Evolutionary conservation across 192 early-diverging fungal species (phyloP), one percentile per base, ranked within the genome.

Genomic region (Helicostylum pulchrum): DNA sequence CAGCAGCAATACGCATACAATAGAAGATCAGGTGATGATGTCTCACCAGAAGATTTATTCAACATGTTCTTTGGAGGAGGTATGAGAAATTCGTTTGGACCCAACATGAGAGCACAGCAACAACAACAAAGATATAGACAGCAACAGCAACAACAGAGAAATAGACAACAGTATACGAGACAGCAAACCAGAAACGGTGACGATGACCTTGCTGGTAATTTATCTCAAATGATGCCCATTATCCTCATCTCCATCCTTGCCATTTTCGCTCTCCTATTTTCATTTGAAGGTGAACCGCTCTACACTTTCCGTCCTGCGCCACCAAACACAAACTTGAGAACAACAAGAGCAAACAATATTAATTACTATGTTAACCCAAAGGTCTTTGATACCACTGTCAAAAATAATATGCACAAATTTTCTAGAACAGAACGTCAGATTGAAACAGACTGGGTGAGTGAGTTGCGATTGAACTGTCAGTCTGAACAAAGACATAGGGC

Each of bases 21-120:
- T 8, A 32, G 43, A 19, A 46, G 55, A 53, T 68, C 77, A 34
- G 78, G 78, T 51, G 83, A 88, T 9, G 93, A 94, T 71, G 78
- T 95, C 21, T 85, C 81, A 31, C 91, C 93, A 3, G 95, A 98
- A 73, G 96, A 98, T 15, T 66, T 98, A 23, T 94, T 98, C 73
- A 92, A 94, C 67, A 94, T 95, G 91, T 98, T 98, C 65, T 95
- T 98, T 76, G 89, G 90, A 6, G 84, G 82, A 26, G 86, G 76
- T 30, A 67, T 26, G 69, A 12, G 57, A 57, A 48, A 70, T 67
- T 20, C 79, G 74, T 60, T 58, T 71, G 55, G 50, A 1, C 30
- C 43, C 7, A 30, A 52, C 15, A 15, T n/a, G 20, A 21, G 17
- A 21, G 45, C 67, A 60, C 34, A 58, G 64, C 70, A 57, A 65